phyloP scores from a whole-genome alignment of 768 basidiomycete species.

The Boletus coccyginus region DNA sequence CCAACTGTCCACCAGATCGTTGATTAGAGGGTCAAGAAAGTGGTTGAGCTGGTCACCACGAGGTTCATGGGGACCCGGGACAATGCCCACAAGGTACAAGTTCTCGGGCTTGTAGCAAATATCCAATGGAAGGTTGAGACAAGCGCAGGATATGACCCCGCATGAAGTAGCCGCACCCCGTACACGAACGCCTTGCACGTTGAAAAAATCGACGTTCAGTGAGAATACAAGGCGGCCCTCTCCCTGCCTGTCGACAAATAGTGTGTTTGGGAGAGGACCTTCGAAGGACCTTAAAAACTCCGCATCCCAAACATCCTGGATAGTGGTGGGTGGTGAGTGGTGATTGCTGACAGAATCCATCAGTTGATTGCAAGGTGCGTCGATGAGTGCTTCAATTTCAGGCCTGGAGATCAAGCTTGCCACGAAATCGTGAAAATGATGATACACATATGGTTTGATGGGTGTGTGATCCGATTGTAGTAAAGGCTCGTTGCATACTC shows the following conservation, averaged over 20 bases:
- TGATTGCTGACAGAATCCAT: background rate
- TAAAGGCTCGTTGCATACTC: background rate
- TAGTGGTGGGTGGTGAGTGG: too few relatives aligned
- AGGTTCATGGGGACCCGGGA: constrained; percentile 40
- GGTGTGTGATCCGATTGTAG: background rate
- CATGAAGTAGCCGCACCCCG: background rate
- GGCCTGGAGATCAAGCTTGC: background rate
- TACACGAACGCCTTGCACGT: too few relatives aligned
- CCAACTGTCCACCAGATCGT: constrained; percentile 26
- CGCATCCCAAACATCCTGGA: too few relatives aligned
- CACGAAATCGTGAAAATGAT: constrained; percentile 6
- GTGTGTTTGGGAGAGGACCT: too few relatives aligned
- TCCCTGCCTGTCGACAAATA: too few relatives aligned
- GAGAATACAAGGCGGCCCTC: too few relatives aligned
- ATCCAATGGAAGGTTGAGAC: constrained; percentile 34
- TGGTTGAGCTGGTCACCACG: constrained; percentile 4
- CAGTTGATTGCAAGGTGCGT: background rate
- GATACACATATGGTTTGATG: constrained; percentile 6
- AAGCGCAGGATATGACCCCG: constrained; percentile 5
- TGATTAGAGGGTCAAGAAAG: background rate
- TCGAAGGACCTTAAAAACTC: too few relatives aligned
- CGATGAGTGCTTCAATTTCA: background rate
- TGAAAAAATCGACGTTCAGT: too few relatives aligned
- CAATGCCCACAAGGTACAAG: constrained; percentile 37
- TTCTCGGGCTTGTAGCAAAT: constrained; percentile 36